Percentiles rank a stretch among this genome's conserved stretches.
Conservation (phyloP, 345 rosid species). For the Gossypium turneri region DNA sequence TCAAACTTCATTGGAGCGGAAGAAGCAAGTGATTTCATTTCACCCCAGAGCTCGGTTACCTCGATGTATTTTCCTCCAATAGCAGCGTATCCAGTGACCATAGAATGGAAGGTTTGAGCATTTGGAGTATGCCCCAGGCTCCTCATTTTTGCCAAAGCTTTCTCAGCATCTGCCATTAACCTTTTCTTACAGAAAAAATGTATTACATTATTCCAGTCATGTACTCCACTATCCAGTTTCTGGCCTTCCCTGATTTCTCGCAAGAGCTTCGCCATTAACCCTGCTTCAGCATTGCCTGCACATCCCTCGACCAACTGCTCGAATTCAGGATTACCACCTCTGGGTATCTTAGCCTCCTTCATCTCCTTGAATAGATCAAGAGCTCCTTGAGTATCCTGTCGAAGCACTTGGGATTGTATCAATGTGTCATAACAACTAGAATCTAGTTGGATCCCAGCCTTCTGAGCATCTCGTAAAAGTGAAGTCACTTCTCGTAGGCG, state of each 20-base stretch:
- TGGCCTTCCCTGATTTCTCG: conserved; percentile 78
- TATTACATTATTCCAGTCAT: conserved; percentile 89
- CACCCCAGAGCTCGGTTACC: conserved; percentile 95
- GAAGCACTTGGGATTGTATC: conserved; percentile 55
- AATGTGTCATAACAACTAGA: conserved; percentile 68
- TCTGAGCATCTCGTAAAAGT: conserved; percentile 77
- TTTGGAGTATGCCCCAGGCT: conserved; percentile 78
- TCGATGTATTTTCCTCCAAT: conserved; percentile 78
- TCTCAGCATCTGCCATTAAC: conserved; percentile 92
- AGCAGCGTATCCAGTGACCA: conserved; percentile 92
- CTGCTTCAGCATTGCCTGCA: conserved; percentile 54
- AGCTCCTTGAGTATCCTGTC: conserved; percentile 71
- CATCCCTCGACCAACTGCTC: conserved; percentile 68
- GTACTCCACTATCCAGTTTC: conserved; percentile 61
- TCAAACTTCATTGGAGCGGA: conserved; percentile 72
- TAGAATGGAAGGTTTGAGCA: conserved; percentile 91
- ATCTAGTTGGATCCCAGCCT: conserved; percentile 87
- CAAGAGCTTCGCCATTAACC: conserved; percentile 83
- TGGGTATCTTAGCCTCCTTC: conserved; percentile 63
- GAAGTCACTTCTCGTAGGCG: conserved; percentile 53
- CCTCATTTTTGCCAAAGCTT: conserved; percentile 80
- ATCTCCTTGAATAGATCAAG: conserved; percentile 70
- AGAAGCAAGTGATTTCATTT: conserved; percentile 76
- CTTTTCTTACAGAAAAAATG: conserved; percentile 88
- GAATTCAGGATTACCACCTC: conserved; percentile 53